Base-by-base conservation (phyloP, 805 yeast genomes). In the Yamadazyma phyllophila region DNA sequence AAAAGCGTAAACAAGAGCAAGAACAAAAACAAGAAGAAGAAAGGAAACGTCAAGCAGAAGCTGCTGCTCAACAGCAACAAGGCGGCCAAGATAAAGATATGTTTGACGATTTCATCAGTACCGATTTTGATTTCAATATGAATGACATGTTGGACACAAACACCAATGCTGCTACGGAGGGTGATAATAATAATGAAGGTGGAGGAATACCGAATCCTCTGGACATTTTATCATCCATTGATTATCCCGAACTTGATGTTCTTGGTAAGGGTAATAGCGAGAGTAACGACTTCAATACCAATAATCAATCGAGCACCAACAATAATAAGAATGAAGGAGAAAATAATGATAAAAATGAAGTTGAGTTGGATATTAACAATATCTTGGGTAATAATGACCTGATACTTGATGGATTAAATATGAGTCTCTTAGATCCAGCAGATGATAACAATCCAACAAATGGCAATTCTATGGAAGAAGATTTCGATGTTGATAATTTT, bases 401-500 rank as follows among this genome's bases (percentile, higher is more conserved):
- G 62, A 54, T 69, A n/a, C 53, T 71, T 15, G 75, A 71, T 45
- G 77, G 73, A 6, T 55, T 71, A 36, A 68, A 70, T 47, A 69
- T 69, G 73, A 62, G 65, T 44, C 52, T 71, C 43, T 54, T 70
- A 30, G 70, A 66, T 26, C 46, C 48, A 26, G 48, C 51, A 7
- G 52, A 43, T 26, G 46, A 42, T n/a, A 31, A 38, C 16, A 39
- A 24, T 24, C 45, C 40, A 10, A 46, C 43, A n/a, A 54, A 52
- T 16, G 60, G 55, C 11, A 55, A 46, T 11, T 56, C 53, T 13
- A 52, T 50, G n/a, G 72, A 67, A 29, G 76, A 69, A 45, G 76
- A 70, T 43, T 71, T 71, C 53, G 76, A 71, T 48, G 77, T 71
- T 31, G 77, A 71, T 42, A 68, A 62, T 51, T 71, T 71, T 47